Evolutionary conservation across 768 basidiomycete genomes (phyloP).

Genomic region (Podaxis sp.): DNA sequence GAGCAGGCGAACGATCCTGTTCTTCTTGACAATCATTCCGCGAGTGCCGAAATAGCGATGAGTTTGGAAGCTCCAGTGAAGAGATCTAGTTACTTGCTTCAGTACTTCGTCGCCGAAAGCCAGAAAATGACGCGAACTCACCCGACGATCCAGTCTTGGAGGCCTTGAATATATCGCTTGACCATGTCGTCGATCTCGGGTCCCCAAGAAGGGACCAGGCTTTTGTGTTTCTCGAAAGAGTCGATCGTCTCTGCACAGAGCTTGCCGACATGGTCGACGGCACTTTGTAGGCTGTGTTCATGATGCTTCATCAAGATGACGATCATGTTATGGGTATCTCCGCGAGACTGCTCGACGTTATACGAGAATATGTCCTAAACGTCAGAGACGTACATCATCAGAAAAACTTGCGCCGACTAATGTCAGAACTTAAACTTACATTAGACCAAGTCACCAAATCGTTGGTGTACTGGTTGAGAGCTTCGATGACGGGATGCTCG

Average conservation of each 20-base stretch:
- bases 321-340: constrained; percentile 70
- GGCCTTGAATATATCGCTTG: constrained; percentile 50
- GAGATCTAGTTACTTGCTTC: constrained; percentile 27
- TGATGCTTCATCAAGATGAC: constrained; percentile 63
- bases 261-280: constrained; percentile 60
- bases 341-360: constrained; percentile 68
- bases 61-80: constrained; percentile 72
- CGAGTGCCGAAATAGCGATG: constrained; percentile 63
- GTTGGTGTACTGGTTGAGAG: constrained; percentile 65
- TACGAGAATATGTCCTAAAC: constrained; percentile 70
- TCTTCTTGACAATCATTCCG: constrained; percentile 50
- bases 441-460: constrained; percentile 85
- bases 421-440: constrained; percentile 33
- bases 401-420: background rate
- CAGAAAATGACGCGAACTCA: constrained; percentile 21
- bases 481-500: constrained; percentile 55
- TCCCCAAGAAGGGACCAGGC: constrained; percentile 57
- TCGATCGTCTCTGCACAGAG: constrained; percentile 54
- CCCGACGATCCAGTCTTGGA: constrained; percentile 71
- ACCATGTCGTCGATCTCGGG: constrained; percentile 57
- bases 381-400: constrained; percentile 6
- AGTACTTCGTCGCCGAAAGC: background rate
- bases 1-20: constrained; percentile 47
- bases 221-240: constrained; percentile 43
- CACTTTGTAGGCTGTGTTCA: constrained; percentile 52